phyloP scores from a whole-genome alignment of 371 early-diverging fungal species.

The Parasitella parasitica region DNA sequence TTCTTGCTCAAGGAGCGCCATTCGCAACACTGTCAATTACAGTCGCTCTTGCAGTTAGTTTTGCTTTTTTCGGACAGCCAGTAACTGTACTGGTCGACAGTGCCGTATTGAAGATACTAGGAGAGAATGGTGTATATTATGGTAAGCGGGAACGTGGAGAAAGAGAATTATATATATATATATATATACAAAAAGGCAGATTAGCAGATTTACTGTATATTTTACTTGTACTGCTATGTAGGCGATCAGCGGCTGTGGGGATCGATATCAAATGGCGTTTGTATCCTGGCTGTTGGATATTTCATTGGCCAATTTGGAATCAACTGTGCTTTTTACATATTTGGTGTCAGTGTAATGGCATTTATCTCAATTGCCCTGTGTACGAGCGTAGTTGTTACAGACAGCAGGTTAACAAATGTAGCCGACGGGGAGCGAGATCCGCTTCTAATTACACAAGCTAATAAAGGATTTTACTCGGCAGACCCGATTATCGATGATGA shows the following conservation, averaged over 20 bases:
- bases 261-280: slow-evolving; percentile 39
- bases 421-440: slow-evolving; percentile 1
- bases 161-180: too few species aligned
- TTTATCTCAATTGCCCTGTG: slow-evolving; percentile 14
- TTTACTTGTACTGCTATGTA: too few species aligned
- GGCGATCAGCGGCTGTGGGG: slow-evolving; percentile 51
- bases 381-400: neutral
- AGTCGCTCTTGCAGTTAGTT: slow-evolving; percentile 25
- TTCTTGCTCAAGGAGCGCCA: slow-evolving; percentile 4
- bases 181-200: neutral
- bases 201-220: neutral
- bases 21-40: slow-evolving; percentile 16
- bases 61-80: slow-evolving; percentile 47
- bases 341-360: slow-evolving; percentile 28
- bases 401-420: neutral
- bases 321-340: slow-evolving; percentile 41
- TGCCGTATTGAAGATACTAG: slow-evolving; percentile 44
- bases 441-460: slow-evolving; percentile 2
- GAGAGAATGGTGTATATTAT: slow-evolving; percentile 43
- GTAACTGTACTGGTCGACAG: slow-evolving; percentile 38
- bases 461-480: slow-evolving; percentile 11
- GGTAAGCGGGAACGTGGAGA: slow-evolving; percentile 16
- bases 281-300: slow-evolving; percentile 36
- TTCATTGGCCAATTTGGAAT: slow-evolving; percentile 32
- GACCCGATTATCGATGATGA: slow-evolving; percentile 2